These are phyloP conservation scores for Straminergon stramineum DNA, from an alignment of 225 moss, liverwort and hornwort genomes.

Conservation along the genomic window DNA sequence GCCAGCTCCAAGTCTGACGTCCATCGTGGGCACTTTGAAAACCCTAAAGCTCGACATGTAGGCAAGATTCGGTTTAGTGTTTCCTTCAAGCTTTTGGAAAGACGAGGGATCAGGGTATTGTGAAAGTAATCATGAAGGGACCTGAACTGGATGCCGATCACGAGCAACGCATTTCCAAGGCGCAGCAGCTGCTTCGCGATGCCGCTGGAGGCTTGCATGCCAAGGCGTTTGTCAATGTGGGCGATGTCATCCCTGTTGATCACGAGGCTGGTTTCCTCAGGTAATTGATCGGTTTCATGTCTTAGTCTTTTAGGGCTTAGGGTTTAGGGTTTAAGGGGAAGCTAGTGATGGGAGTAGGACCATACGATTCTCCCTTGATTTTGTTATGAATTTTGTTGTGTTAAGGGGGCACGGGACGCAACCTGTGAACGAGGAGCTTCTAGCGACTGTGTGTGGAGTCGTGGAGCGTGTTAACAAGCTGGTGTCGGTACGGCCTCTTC, in stretches of 20 bases:
- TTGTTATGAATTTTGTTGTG: not conserved
- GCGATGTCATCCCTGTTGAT: constrained; percentile 82
- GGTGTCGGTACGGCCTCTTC: constrained; percentile 91
- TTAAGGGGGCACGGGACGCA: constrained; percentile 92
- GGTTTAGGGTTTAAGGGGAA: not conserved
- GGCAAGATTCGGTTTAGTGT: too few relatives aligned
- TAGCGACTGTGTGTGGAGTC: constrained; percentile 89
- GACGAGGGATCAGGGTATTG: not conserved
- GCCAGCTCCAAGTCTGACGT: not conserved
- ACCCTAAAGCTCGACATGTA: not conserved
- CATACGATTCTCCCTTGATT: not conserved
- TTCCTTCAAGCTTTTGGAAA: not conserved
- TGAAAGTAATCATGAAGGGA: not conserved
- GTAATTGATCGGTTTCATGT: constrained; percentile 1
- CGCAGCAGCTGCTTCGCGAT: constrained; percentile 51
- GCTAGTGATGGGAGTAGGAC: not conserved
- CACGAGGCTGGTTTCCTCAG: constrained; percentile 76
- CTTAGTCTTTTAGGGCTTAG: not conserved
- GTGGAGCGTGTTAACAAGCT: constrained; percentile 96
- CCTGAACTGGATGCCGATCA: constrained; percentile 29
- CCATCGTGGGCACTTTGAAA: not conserved
- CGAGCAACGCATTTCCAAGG: constrained; percentile 37
- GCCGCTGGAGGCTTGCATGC: constrained; percentile 34
- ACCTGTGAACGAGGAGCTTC: constrained; percentile 71
- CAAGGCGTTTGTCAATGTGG: constrained; percentile 71